Base-by-base conservation (phyloP, 73 alveolate species). In the Paramecium sexaurelia region DNA sequence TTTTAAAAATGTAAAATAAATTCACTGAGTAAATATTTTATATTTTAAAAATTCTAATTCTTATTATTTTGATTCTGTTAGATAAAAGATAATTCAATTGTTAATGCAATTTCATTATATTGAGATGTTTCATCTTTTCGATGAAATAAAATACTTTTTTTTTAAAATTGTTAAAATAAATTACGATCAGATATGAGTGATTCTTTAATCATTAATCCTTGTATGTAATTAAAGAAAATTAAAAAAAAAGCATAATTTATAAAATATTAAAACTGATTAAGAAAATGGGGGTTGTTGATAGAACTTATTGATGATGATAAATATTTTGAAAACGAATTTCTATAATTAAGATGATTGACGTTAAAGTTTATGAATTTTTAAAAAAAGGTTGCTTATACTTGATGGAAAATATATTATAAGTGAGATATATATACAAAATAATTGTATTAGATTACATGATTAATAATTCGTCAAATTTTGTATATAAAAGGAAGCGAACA, bases 401-500 rank as follows among this genome's bases (percentile, higher is more conserved):
- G 0, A 17, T 17, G 11, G 7, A n/a, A 45, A 5, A 6, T 3
- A 7, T 17, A 19, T 17, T 26, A 17, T n/a, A 13, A 51, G 11
- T 51, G 27, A 17, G 32, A 51, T 51, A 17, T 51, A 19, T 3
- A n/a, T 3, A 19, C 15, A 6, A n/a, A 51, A 51, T 15, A 3
- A 26, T n/a, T 51, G 67, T n/a, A 35, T 51, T 17, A 51, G 9
- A 51, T 51, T n/a, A 3, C 33, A 17, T 10, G 67, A 51, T 51
- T 51, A 51, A 51, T 51, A 32, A 61, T 61, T 32, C 83, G 83
- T 61, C 83, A 61, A 20, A 10, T 61, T 61, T 26, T 61, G 83
- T 61, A 61, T 51, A 51, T 61, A 61, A 61, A 32, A 29, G 83
- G 83, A 61, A 32, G 43, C 47, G 13, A 61, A 24, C 15, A 32